Percentiles rank a stretch among this genome's conserved stretches.
Evolutionary conservation across 495 filamentous ascomycete genomes (phyloP).

Genomic region (Acidiella bohemica): DNA sequence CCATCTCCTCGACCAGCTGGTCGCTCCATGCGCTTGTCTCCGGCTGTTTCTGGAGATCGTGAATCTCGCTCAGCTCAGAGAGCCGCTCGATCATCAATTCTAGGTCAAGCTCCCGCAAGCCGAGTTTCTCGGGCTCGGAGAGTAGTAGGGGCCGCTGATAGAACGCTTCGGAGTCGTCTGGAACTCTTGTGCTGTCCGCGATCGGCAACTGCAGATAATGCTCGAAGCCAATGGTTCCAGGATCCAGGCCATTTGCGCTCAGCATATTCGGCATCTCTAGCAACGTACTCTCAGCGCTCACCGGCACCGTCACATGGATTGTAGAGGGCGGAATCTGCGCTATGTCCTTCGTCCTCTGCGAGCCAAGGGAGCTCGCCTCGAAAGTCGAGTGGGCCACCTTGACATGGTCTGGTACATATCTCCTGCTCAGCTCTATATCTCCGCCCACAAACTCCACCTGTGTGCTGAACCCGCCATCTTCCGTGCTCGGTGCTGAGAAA

Average conservation of each 20-base stretch:
- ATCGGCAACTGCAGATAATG: conserved; percentile 57
- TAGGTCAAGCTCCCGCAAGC: conserved; percentile 34
- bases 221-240: conserved; percentile 61
- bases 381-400: conserved; percentile 6
- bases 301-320: background rate
- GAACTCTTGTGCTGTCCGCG: conserved; percentile 40
- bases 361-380: conserved; percentile 6
- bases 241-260: conserved; percentile 56
- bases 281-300: background rate
- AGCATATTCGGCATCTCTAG: conserved; percentile 59
- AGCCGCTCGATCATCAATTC: conserved; percentile 35
- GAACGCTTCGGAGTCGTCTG: conserved; percentile 21
- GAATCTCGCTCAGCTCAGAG: conserved; percentile 31
- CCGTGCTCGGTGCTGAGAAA: conserved; percentile 6
- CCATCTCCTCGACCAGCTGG: conserved; percentile 33
- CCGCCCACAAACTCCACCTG: conserved; percentile 10
- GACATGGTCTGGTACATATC: conserved; percentile 6
- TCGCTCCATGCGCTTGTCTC: conserved; percentile 29
- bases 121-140: conserved; percentile 27
- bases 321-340: background rate
- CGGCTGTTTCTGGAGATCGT: conserved; percentile 27
- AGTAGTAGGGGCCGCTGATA: conserved; percentile 24
- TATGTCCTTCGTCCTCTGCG: conserved; percentile 1
- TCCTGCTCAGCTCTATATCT: background rate
- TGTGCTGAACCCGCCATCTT: background rate